Evolutionary conservation across 2,329 filamentous ascomycete species (phyloP).

Genomic region (Canariomyces notabilis): DNA sequence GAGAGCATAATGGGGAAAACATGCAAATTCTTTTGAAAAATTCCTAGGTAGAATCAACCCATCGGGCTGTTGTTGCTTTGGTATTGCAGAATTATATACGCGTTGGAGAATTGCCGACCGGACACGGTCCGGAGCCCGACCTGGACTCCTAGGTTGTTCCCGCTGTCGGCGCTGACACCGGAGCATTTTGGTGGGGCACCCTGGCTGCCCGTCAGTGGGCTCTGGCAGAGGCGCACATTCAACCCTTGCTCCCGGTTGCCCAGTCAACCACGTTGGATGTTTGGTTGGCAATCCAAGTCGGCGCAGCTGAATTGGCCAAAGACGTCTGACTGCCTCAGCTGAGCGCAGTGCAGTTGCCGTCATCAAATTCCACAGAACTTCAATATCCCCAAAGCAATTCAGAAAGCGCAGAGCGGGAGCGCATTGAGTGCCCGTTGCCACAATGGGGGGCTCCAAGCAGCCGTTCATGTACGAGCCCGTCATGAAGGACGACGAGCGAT

Average conservation of each 20-base stretch:
- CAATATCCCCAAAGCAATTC: background rate
- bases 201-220: background rate
- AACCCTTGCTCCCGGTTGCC: background rate
- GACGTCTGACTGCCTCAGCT: background rate
- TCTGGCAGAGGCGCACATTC: too few relatives aligned
- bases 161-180: background rate
- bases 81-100: too few relatives aligned
- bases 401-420: background rate
- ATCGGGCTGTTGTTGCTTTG: background rate
- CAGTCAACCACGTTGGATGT: background rate
- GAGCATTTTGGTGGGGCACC: constrained; percentile 3
- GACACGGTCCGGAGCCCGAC: background rate
- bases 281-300: background rate
- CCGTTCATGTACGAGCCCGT: constrained; percentile 69
- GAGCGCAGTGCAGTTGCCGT: background rate
- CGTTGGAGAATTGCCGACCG: background rate
- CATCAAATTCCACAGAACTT: background rate
- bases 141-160: background rate
- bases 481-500: constrained; percentile 48
- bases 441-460: constrained; percentile 34
- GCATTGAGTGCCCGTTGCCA: constrained; percentile 5
- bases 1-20: background rate
- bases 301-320: background rate
- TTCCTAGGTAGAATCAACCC: background rate
- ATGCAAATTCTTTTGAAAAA: background rate